Evolutionary conservation across 2,329 filamentous ascomycete genomes (phyloP).

Genomic region (Calonectria henricotiae): DNA sequence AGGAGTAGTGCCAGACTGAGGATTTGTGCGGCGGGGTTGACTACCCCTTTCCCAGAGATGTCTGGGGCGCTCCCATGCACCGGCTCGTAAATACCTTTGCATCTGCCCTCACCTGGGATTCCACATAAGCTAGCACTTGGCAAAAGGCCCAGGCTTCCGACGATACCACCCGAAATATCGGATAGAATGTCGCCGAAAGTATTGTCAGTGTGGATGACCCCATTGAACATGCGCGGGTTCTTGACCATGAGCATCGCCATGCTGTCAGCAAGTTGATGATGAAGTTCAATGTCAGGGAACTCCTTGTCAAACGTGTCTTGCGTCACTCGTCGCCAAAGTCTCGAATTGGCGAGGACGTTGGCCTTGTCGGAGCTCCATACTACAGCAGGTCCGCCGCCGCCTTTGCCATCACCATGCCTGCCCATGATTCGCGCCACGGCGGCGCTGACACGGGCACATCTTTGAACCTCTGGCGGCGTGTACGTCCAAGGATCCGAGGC

Average conservation of each 20-base stretch:
- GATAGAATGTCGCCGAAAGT: slow-evolving; percentile 67
- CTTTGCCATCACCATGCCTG: slow-evolving; percentile 46
- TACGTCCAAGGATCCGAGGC: slow-evolving; percentile 68
- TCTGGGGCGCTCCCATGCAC: slow-evolving; percentile 84
- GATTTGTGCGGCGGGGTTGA: slow-evolving; percentile 82
- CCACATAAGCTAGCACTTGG: slow-evolving; percentile 65
- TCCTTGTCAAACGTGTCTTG: slow-evolving; percentile 61
- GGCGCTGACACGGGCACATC: slow-evolving; percentile 65
- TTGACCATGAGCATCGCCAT: slow-evolving; percentile 67
- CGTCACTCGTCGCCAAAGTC: slow-evolving; percentile 66
- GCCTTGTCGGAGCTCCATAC: slow-evolving; percentile 70
- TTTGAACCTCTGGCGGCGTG: slow-evolving; percentile 63
- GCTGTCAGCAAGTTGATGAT: slow-evolving; percentile 66
- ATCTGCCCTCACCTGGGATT: slow-evolving; percentile 59
- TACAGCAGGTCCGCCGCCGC: slow-evolving; percentile 56
- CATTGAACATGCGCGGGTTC: slow-evolving; percentile 64
- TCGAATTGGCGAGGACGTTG: slow-evolving; percentile 68
- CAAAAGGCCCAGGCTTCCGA: slow-evolving; percentile 63
- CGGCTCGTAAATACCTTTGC: slow-evolving; percentile 83
- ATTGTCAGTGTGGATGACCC: slow-evolving; percentile 66
- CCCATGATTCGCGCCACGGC: slow-evolving; percentile 60
- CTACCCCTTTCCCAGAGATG: slow-evolving; percentile 80
- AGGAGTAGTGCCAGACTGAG: slow-evolving; percentile 83
- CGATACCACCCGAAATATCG: slow-evolving; percentile 64
- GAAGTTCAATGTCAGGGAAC: slow-evolving; percentile 62